Conservation (phyloP, 768 basidiomycete species). For the Neoboletus subvelutipes region DNA sequence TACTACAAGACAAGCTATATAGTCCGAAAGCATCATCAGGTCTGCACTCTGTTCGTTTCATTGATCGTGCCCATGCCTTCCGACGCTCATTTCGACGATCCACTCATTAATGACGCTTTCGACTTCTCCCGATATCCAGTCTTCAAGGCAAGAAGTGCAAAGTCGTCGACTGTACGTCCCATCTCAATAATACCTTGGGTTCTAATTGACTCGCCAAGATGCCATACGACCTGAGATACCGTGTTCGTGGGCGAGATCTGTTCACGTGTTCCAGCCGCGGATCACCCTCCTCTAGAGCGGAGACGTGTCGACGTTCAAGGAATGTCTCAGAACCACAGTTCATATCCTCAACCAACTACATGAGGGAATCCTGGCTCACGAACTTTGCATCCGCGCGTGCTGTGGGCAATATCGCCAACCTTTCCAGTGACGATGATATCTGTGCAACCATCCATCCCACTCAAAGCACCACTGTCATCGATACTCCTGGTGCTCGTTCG, state of each 20-base stretch:
- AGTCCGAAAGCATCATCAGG: neutral
- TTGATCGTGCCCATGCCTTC: neutral
- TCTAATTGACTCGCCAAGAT: neutral
- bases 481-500: neutral
- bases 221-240: neutral
- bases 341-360: slow-evolving; percentile 14
- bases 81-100: slow-evolving; percentile 23
- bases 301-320: slow-evolving; percentile 2
- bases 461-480: neutral
- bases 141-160: slow-evolving; percentile 1
- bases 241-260: slow-evolving; percentile 1
- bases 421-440: slow-evolving; percentile 1
- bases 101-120: slow-evolving; percentile 23
- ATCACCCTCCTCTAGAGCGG: neutral
- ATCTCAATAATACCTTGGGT: neutral
- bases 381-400: slow-evolving; percentile 10
- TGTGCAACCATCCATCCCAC: neutral
- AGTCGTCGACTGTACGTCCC: slow-evolving; percentile 6
- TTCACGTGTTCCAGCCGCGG: neutral
- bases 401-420: slow-evolving; percentile 7
- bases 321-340: slow-evolving; percentile 27
- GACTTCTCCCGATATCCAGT: slow-evolving; percentile 16
- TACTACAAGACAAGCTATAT: neutral
- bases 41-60: neutral
- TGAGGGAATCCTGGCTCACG: slow-evolving; percentile 20